A percentile compares a stretch with the other conserved stretches of the same genome.
These are phyloP conservation scores for Monosporozyma unispora DNA, from an alignment of 805 yeast species.

Conservation along the genomic window DNA sequence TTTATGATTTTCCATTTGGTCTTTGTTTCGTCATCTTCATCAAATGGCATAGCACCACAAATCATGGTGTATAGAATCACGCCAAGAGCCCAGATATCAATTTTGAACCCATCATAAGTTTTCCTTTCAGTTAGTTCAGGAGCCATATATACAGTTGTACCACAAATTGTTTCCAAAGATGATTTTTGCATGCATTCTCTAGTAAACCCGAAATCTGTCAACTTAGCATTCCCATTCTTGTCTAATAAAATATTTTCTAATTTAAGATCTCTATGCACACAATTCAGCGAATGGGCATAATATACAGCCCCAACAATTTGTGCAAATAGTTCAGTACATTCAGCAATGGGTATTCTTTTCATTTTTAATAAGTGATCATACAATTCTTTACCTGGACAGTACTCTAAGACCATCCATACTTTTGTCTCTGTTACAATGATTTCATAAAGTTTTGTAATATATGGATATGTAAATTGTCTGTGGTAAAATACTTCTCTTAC, in stretches of 20 bases:
- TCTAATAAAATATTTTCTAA: conserved; percentile 68
- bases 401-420: conserved; percentile 85
- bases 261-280: conserved; percentile 79
- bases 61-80: conserved; percentile 77
- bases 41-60: conserved; percentile 86
- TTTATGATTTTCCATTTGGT: conserved; percentile 53
- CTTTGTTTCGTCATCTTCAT: conserved; percentile 61
- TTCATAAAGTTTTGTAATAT: conserved; percentile 79
- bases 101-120: conserved; percentile 69
- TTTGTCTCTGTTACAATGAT: conserved; percentile 69
- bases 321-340: conserved; percentile 45
- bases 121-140: conserved; percentile 72
- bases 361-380: conserved; percentile 53
- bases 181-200: conserved; percentile 56
- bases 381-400: conserved; percentile 76
- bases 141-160: conserved; percentile 94
- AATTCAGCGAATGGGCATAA: conserved; percentile 67
- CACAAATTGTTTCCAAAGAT: conserved; percentile 76
- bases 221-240: conserved; percentile 51
- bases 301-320: conserved; percentile 52
- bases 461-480: conserved; percentile 71
- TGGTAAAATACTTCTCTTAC: conserved; percentile 88
- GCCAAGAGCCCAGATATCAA: conserved; percentile 90
- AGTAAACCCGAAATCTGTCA: conserved; percentile 92
- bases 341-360: conserved; percentile 42